Base-by-base conservation (phyloP, 129 eudicot species). In the Kitagawia praeruptora region DNA sequence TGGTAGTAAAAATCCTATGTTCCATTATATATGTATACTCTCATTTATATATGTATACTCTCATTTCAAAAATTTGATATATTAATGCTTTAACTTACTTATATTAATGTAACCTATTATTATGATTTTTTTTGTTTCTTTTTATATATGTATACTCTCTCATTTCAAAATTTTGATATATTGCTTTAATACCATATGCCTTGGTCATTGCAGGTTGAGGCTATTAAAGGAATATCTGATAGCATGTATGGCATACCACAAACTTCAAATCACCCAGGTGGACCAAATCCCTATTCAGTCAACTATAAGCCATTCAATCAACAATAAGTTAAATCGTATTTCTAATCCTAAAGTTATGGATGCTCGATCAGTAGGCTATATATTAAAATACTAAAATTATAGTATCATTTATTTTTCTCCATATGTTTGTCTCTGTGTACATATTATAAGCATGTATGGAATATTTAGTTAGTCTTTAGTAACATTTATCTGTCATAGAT, bases 221-320 rank as follows among this genome's bases (percentile, higher is more conserved):
- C 92, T 54, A 90, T 95, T 42, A 90, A 86, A 87, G 98, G 98
- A 80, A 78, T 92, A 86, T 92, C 91, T 88, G 94, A 95, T 81
- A 87, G 81, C 74, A 73, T 87, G 85, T 82, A 83, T 81, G 94
- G 85, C 41, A 72, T 88, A 53, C 77, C 82, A 72, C 90, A 85
- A 85, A 67, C 77, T 37, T 66, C 82, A 53, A 54, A 74, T 71
- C 80, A 85, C 28, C 83, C 79, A 44, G 88, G 71, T 2, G 31
- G 47, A 31, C 75, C 45, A 70, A 83, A 75, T 53, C 75, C 83
- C 8, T 61, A 21, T 56, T 44, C 85, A 40, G 53, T 89, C 66
- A 85, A 79, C 34, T 0, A 31, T 31, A 31, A 31, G 34, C 34
- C 34, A 31, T 31, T 31, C 34, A 31, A 31, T 31, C 34, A 31